These are phyloP conservation scores for Brassica balearica DNA, from an alignment of 441 rosid genomes.

Conservation along the genomic window DNA sequence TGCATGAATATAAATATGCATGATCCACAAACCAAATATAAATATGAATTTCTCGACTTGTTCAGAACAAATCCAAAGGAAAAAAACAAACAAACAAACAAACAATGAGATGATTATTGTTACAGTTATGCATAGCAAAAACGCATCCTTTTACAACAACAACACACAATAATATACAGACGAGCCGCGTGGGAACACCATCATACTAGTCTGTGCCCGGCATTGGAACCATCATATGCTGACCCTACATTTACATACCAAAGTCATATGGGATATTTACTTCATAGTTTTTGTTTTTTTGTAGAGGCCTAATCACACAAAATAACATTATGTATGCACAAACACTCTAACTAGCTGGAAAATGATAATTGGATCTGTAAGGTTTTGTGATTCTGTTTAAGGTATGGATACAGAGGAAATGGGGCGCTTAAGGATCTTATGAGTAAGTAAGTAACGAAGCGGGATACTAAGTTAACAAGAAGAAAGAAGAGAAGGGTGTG, in stretches of 20 bases:
- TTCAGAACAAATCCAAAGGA: slow-evolving; percentile 23
- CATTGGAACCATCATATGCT: slow-evolving; percentile 74
- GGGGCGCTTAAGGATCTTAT: neutral
- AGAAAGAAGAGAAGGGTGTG: neutral
- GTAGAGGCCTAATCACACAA: slow-evolving; percentile 1
- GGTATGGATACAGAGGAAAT: neutral
- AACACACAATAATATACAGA: slow-evolving; percentile 40
- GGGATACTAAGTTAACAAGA: neutral
- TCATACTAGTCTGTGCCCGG: slow-evolving; percentile 54
- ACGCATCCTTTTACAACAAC: slow-evolving; percentile 10
- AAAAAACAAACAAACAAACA: slow-evolving; percentile 3
- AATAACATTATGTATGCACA: too few species aligned
- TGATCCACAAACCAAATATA: slow-evolving; percentile 1
- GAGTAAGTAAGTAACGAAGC: neutral
- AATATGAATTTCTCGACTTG: slow-evolving; percentile 4
- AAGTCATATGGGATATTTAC: slow-evolving; percentile 8
- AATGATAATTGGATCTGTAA: neutral
- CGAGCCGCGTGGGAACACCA: slow-evolving; percentile 17
- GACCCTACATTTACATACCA: slow-evolving; percentile 23
- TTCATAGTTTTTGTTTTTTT: neutral
- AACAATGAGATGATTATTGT: slow-evolving; percentile 34
- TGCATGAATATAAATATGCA: neutral
- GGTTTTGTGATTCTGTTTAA: slow-evolving; percentile 4
- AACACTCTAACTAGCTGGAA: neutral
- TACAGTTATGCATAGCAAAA: slow-evolving; percentile 31